A percentile compares a stretch with the other conserved stretches of the same genome.
Evolutionary conservation across 768 basidiomycete genomes (phyloP).

Genomic region (Daedaleopsis nitida): DNA sequence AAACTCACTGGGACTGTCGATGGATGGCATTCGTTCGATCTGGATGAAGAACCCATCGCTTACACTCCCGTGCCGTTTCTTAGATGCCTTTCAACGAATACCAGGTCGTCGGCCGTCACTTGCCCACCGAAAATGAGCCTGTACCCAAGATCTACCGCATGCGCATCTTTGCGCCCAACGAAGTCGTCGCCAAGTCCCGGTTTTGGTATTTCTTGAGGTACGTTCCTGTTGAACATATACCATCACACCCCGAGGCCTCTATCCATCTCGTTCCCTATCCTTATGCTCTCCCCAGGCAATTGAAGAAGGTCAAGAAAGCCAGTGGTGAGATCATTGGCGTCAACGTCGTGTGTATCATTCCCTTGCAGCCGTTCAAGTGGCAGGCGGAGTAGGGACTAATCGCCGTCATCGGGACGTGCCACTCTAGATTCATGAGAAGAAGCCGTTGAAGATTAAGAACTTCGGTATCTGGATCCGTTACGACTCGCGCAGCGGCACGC

Average conservation of each 20-base stretch:
- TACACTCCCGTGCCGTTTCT: slow-evolving; percentile 14
- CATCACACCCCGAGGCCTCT: neutral
- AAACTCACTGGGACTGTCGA: slow-evolving; percentile 16
- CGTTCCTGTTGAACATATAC: slow-evolving; percentile 24
- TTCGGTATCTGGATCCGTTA: slow-evolving; percentile 99
- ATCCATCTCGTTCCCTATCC: neutral
- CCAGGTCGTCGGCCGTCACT: slow-evolving; percentile 96
- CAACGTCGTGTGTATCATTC: slow-evolving; percentile 82
- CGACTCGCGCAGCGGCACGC: slow-evolving; percentile 98
- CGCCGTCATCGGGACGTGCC: slow-evolving; percentile 28
- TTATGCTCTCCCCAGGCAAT: slow-evolving; percentile 56
- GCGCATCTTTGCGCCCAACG: slow-evolving; percentile 99
- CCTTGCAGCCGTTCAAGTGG: slow-evolving; percentile 80
- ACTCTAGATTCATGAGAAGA: slow-evolving; percentile 93
- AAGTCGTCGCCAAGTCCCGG: slow-evolving; percentile 97
- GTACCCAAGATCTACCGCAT: slow-evolving; percentile 99
- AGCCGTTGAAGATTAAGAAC: slow-evolving; percentile 98
- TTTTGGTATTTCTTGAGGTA: slow-evolving; percentile 99
- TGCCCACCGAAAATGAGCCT: slow-evolving; percentile 91
- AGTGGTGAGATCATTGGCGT: slow-evolving; percentile 98
- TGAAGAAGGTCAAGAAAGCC: slow-evolving; percentile 99
- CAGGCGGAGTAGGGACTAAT: slow-evolving; percentile 70
- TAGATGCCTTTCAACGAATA: slow-evolving; percentile 87
- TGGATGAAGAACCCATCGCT: slow-evolving; percentile 26
- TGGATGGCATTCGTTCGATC: slow-evolving; percentile 34